These are phyloP conservation scores for Botryotinia globosa DNA, from an alignment of 2,329 filamentous ascomycete species.

Conservation along the genomic window DNA sequence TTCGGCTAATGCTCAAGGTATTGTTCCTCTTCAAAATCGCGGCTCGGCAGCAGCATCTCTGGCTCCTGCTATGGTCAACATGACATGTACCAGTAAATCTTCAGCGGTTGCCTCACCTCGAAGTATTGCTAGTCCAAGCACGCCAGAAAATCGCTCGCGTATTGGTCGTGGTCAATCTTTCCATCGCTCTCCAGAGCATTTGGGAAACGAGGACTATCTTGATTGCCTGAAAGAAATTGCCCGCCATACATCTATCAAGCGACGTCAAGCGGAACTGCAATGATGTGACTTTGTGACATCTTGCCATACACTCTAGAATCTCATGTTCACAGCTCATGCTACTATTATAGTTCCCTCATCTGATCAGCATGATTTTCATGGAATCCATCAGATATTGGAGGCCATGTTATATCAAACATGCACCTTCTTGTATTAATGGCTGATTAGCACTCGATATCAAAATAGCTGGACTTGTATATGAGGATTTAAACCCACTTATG, in stretches of 20 bases:
- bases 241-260: conserved; percentile 6
- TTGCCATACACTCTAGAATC: background rate
- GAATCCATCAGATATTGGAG: background rate
- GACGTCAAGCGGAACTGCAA: background rate
- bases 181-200: conserved; percentile 14
- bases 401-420: background rate
- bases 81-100: background rate
- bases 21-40: conserved; percentile 35
- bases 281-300: background rate
- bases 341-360: background rate
- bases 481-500: conserved; percentile 6
- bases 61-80: conserved; percentile 28
- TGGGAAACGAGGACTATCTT: conserved; percentile 18
- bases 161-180: background rate
- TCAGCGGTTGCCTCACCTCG: conserved; percentile 6
- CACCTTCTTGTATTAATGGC: conserved; percentile 11
- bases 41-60: conserved; percentile 38
- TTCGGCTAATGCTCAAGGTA: conserved; percentile 37
- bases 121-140: conserved; percentile 1
- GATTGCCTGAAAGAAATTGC: conserved; percentile 13
- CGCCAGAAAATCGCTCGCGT: conserved; percentile 13
- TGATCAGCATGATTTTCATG: background rate
- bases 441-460: background rate
- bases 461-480: conserved; percentile 7
- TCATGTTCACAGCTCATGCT: background rate